phyloP scores from a whole-genome alignment of 176 grass and related monocot species.

The Oryza australiensis region DNA sequence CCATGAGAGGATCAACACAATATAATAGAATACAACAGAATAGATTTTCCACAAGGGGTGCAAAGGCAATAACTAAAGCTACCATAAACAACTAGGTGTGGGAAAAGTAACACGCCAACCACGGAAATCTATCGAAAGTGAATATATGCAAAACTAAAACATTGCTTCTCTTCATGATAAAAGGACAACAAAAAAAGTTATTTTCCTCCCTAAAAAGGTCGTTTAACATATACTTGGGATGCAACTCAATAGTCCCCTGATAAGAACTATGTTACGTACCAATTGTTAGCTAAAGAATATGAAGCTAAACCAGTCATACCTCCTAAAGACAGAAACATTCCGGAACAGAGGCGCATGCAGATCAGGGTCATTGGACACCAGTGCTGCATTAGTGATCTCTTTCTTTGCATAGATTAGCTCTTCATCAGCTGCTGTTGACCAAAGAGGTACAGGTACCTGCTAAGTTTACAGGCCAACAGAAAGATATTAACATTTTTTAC shows the following conservation, averaged over 20 bases:
- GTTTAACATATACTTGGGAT: not conserved
- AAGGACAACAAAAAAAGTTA: not conserved
- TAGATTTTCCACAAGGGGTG: too few species aligned
- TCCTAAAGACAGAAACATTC: slow-evolving; percentile 74
- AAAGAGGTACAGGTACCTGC: slow-evolving; percentile 50
- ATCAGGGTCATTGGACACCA: slow-evolving; percentile 55
- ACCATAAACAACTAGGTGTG: not conserved
- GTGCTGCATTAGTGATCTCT: slow-evolving; percentile 52
- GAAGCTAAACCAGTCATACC: slow-evolving; percentile 37
- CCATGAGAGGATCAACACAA: too few species aligned
- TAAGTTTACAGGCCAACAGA: slow-evolving; percentile 25
- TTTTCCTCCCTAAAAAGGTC: not conserved
- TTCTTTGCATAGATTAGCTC: slow-evolving; percentile 79
- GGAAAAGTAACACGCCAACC: not conserved
- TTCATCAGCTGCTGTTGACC: slow-evolving; percentile 62
- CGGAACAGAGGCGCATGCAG: slow-evolving; percentile 63
- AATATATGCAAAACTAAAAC: slow-evolving; percentile 2
- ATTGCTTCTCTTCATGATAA: not conserved
- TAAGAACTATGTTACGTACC: not conserved
- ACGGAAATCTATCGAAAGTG: not conserved
- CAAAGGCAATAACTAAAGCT: not conserved
- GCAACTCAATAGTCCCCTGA: not conserved
- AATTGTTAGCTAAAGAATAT: slow-evolving; percentile 15
- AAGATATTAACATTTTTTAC: slow-evolving; percentile 12
- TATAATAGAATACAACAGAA: too few species aligned